Conservation (phyloP, 768 basidiomycete genomes). For the Hypholoma sublateritium region DNA sequence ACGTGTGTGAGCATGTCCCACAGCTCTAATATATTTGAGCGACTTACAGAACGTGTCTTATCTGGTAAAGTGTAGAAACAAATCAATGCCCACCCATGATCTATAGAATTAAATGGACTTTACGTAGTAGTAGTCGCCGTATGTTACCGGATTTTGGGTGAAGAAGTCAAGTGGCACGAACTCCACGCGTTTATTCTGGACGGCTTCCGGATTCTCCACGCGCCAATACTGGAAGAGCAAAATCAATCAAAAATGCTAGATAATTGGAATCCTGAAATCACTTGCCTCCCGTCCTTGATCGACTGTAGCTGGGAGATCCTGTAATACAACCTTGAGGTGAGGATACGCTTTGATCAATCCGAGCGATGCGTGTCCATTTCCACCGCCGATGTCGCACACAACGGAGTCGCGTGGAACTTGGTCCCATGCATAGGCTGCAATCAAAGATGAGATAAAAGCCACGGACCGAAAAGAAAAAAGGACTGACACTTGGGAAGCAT, state of each 20-base stretch:
- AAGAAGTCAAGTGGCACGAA: constrained; percentile 1
- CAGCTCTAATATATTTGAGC: background rate
- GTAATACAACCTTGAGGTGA: constrained; percentile 33
- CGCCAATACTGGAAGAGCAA: no score
- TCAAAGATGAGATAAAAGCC: background rate
- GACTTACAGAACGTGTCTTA: constrained; percentile 4
- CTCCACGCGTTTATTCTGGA: no score
- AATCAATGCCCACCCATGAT: no score
- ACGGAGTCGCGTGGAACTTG: constrained; percentile 23
- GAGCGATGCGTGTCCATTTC: constrained; percentile 34
- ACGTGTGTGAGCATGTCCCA: background rate
- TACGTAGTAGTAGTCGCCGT: constrained; percentile 5
- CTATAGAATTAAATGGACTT: background rate
- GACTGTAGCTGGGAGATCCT: constrained; percentile 33
- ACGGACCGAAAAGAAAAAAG: background rate
- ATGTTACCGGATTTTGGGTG: background rate
- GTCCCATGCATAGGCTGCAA: constrained; percentile 35
- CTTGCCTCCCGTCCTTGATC: constrained; percentile 17
- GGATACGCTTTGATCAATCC: constrained; percentile 31
- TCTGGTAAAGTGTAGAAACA: background rate
- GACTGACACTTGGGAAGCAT: constrained; percentile 9
- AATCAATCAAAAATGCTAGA: no score
- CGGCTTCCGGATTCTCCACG: no score
- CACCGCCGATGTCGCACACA: constrained; percentile 36
- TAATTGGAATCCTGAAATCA: no score